Base-by-base conservation (phyloP, 495 filamentous ascomycete genomes). In the Xylaria bambusicola region DNA sequence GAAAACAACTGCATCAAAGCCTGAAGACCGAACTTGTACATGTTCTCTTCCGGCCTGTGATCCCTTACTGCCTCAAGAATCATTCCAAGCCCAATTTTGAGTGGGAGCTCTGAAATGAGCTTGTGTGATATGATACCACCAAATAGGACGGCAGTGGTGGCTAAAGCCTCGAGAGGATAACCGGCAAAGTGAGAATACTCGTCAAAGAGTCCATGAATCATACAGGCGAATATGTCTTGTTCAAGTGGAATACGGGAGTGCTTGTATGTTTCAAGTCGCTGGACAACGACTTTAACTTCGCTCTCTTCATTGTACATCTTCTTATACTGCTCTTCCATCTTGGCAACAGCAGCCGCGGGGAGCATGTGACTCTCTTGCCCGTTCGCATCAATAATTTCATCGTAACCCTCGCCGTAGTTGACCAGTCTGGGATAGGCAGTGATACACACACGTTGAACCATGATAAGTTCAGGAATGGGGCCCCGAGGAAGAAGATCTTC, bases 1-100 rank as follows among this genome's bases (percentile, higher is more conserved):
- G 82, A 77, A 44, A 88, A 85, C 51, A 97, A 82, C 68, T 97
- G 91, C 56, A 96, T 85, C 31, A 99, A 86, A 7, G 94, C 95
- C 68, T 98, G 93, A n/a, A 98, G 82, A 1, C 94, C 94, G 69
- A 99, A 99, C 63, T 97, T 97, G 77, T 92, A 98, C 94, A 99
- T 98, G 0, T 88, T 84, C 49, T 90, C 83, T 15, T 93, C 88
- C 9, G 89, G 82, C 5, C 81, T 78, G 63, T 92, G 88, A 59
- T 96, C 91, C 45, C 89, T 79, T 12, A 98, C 92, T 13, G 95
- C 90, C 71, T 99, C 93, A 29, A 97, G 79, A 59, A 99, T 93
- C 94, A 99, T 98, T 5, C 88, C 91, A 44, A 97, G 77, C 10
- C 89, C 94, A 53, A 96, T 91, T 66, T 95, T 90, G 42, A 98